These are phyloP conservation scores for Spathaspora arborariae DNA, from an alignment of 805 yeast genomes.

Conservation along the genomic window DNA sequence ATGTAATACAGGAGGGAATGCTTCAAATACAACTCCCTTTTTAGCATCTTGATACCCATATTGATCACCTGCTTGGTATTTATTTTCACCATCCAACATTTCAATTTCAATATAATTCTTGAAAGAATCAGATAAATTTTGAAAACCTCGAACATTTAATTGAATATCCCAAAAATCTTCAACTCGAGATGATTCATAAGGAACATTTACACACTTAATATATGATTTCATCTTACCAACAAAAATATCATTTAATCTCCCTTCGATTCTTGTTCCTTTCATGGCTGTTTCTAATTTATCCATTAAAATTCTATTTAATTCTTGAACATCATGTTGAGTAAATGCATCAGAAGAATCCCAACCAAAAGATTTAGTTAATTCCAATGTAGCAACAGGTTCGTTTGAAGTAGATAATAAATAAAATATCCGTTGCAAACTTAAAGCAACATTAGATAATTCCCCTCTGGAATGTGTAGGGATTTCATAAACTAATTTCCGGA, in stretches of 20 bases:
- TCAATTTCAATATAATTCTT: constrained; percentile 85
- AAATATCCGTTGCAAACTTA: constrained; percentile 85
- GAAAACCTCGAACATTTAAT: constrained; percentile 82
- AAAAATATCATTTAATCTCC: constrained; percentile 65
- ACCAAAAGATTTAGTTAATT: constrained; percentile 88
- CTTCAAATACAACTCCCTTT: constrained; percentile 90
- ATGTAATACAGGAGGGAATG: constrained; percentile 90
- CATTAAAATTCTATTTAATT: constrained; percentile 90
- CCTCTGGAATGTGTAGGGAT: constrained; percentile 59
- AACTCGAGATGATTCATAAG: constrained; percentile 83
- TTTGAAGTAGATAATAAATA: constrained; percentile 71
- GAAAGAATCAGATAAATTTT: constrained; percentile 70
- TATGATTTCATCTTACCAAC: constrained; percentile 97
- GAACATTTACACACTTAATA: constrained; percentile 88
- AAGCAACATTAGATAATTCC: constrained; percentile 50
- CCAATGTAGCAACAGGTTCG: constrained; percentile 78
- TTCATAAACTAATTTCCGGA: constrained; percentile 81
- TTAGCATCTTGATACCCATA: constrained; percentile 92
- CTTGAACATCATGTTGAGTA: constrained; percentile 98
- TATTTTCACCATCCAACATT: constrained; percentile 89
- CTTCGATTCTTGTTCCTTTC: constrained; percentile 76
- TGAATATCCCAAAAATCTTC: constrained; percentile 99
- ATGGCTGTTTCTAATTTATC: constrained; percentile 86
- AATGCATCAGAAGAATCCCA: constrained; percentile 97
- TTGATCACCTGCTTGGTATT: constrained; percentile 83